These are phyloP conservation scores for Chrysosporium queenslandicum DNA, from an alignment of 2,329 filamentous ascomycete species.

Conservation along the genomic window DNA sequence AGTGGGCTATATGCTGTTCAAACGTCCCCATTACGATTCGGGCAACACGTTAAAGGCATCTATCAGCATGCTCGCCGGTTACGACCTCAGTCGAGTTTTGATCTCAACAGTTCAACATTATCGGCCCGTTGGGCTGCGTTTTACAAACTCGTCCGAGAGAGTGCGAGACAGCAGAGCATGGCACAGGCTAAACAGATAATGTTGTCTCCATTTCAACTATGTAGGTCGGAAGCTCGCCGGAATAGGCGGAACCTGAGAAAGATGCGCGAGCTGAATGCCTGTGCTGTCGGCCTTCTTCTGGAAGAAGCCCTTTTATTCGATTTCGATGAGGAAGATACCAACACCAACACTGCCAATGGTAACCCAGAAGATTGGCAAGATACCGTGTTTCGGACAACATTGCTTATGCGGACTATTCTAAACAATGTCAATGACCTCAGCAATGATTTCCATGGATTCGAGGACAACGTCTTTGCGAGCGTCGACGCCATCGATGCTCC, in stretches of 20 bases:
- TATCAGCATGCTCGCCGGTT: slow-evolving; percentile 46
- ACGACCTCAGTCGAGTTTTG: slow-evolving; percentile 22
- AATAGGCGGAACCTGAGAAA: slow-evolving; percentile 64
- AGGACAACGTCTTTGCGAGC: slow-evolving; percentile 46
- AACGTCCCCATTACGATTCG: slow-evolving; percentile 67
- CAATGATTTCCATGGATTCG: slow-evolving; percentile 44
- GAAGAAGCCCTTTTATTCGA: slow-evolving; percentile 70
- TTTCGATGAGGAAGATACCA: slow-evolving; percentile 49
- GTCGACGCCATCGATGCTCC: slow-evolving; percentile 48
- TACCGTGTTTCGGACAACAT: slow-evolving; percentile 68
- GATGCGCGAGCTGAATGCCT: slow-evolving; percentile 70
- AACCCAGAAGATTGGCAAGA: slow-evolving; percentile 54
- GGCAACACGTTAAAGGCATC: slow-evolving; percentile 60
- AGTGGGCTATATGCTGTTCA: slow-evolving; percentile 78
- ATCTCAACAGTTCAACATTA: slow-evolving; percentile 23
- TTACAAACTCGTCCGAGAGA: slow-evolving; percentile 68
- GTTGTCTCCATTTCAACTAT: slow-evolving; percentile 66
- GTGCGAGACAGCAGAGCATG: slow-evolving; percentile 61
- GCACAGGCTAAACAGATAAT: slow-evolving; percentile 60
- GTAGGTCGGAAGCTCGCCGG: slow-evolving; percentile 60
- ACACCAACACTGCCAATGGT: slow-evolving; percentile 38
- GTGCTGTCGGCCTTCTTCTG: slow-evolving; percentile 75
- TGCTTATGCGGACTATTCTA: slow-evolving; percentile 76
- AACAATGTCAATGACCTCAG: slow-evolving; percentile 58
- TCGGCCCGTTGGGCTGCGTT: slow-evolving; percentile 51